Percentiles rank a stretch among this genome's conserved stretches.
phyloP scores from a whole-genome alignment of 305 asterid genomes.

The Fraxinus sp. region DNA sequence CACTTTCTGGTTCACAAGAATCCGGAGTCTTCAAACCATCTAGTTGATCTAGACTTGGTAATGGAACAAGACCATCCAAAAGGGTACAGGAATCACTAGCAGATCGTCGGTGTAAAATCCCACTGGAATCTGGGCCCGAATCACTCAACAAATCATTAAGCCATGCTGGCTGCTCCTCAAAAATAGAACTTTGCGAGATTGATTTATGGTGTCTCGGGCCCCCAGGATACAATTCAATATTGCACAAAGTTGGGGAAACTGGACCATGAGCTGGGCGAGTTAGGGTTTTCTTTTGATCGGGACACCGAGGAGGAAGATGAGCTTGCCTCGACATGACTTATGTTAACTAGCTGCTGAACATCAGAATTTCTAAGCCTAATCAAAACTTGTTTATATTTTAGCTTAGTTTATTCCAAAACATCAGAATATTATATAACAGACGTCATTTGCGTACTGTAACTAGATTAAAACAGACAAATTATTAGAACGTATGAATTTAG shows the following conservation, averaged over 20 bases:
- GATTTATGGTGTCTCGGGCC: constrained; percentile 38
- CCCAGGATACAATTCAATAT: constrained; percentile 27
- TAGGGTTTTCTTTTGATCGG: constrained; percentile 60
- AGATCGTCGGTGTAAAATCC: constrained; percentile 46
- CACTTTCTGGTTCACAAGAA: constrained; percentile 43
- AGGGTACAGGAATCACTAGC: constrained; percentile 58
- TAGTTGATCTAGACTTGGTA: constrained; percentile 35
- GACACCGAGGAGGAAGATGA: constrained; percentile 90
- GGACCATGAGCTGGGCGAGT: constrained; percentile 24
- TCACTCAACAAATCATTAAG: constrained; percentile 67
- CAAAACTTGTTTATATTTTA: constrained; percentile 18
- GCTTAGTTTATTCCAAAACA: constrained; percentile 21
- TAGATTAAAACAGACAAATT: background rate
- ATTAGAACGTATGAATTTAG: background rate
- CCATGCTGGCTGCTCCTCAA: constrained; percentile 74
- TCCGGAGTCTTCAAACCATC: constrained; percentile 35
- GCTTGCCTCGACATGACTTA: constrained; percentile 68
- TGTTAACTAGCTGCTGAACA: constrained; percentile 34
- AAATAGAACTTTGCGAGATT: constrained; percentile 40
- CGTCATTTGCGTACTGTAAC: constrained; percentile 4
- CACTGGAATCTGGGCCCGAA: constrained; percentile 39
- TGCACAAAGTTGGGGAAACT: constrained; percentile 31
- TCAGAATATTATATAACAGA: constrained; percentile 14
- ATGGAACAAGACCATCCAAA: constrained; percentile 38
- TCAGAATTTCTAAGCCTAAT: constrained; percentile 19